Evolutionary conservation across 257 asterid genomes (phyloP).

Genomic region (Solanum piurae): DNA sequence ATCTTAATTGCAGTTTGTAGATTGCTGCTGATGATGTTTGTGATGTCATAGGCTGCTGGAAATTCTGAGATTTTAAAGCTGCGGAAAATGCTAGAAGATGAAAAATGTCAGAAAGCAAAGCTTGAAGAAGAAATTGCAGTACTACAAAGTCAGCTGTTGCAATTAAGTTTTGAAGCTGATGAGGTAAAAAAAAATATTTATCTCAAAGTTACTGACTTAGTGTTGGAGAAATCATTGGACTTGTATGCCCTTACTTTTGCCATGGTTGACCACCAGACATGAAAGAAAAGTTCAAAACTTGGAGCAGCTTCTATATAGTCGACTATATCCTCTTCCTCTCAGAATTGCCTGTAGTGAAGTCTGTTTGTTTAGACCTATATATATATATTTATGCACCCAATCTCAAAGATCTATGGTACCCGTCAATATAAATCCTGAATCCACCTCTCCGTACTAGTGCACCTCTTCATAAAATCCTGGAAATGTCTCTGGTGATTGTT

Average conservation of each 20-base stretch:
- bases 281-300: background rate
- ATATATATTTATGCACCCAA: too few species aligned
- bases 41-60: conserved; percentile 39
- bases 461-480: background rate
- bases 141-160: conserved; percentile 55
- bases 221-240: background rate
- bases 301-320: background rate
- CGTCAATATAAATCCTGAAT: background rate
- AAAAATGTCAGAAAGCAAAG: conserved; percentile 38
- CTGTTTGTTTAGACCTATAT: background rate
- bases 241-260: background rate
- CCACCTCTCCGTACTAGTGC: background rate
- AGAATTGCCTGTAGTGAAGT: background rate
- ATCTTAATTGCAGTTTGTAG: background rate
- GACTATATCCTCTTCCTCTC: background rate
- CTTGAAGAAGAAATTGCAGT: conserved; percentile 60
- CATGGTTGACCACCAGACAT: background rate
- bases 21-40: conserved; percentile 8
- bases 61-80: conserved; percentile 54
- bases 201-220: background rate
- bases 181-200: conserved; percentile 34
- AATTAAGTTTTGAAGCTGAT: conserved; percentile 74
- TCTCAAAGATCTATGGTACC: background rate
- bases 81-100: conserved; percentile 61
- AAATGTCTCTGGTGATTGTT: background rate